Percentiles rank a stretch among this genome's conserved stretches.
Conservation (phyloP, 345 rosid species). For the Limnanthes douglasii region DNA sequence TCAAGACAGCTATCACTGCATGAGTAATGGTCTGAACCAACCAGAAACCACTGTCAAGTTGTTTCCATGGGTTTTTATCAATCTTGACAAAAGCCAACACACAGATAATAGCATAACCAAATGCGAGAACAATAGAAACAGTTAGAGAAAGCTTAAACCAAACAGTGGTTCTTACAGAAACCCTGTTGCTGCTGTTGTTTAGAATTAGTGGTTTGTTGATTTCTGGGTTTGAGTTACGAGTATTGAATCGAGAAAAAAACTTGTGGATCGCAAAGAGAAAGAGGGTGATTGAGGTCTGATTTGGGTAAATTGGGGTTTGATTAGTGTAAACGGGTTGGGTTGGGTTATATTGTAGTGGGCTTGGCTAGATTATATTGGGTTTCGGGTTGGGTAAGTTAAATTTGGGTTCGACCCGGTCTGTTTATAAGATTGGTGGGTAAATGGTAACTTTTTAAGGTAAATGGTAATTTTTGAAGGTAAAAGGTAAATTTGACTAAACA, state of each 20-base stretch:
- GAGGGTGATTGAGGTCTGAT: too few species aligned
- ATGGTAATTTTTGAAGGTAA: too few species aligned
- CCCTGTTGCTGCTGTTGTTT: conserved; percentile 19
- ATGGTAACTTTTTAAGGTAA: too few species aligned
- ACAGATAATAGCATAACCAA: conserved; percentile 29
- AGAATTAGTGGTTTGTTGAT: conserved; percentile 43
- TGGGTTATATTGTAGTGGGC: too few species aligned
- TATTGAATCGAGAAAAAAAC: conserved; percentile 9
- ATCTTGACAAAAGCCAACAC: conserved; percentile 27
- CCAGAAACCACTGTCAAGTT: conserved; percentile 44
- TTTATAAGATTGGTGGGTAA: too few species aligned
- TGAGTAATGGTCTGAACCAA: conserved; percentile 58
- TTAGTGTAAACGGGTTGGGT: too few species aligned
- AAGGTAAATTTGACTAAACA: too few species aligned
- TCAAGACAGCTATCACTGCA: conserved; percentile 36
- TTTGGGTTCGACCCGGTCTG: too few species aligned
- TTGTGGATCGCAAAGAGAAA: conserved; percentile 11
- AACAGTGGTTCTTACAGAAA: conserved; percentile 13
- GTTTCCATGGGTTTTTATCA: conserved; percentile 19
- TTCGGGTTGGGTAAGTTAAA: too few species aligned
- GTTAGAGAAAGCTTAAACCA: conserved; percentile 45
- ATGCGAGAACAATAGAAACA: conserved; percentile 26
- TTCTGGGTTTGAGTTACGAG: conserved; percentile 10
- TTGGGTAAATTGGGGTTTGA: too few species aligned
- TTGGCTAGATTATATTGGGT: too few species aligned